Evolutionary conservation across 2,329 filamentous ascomycete species (phyloP), one percentile per base, ranked within the genome.

Genomic region (Fusarium buharicum): DNA sequence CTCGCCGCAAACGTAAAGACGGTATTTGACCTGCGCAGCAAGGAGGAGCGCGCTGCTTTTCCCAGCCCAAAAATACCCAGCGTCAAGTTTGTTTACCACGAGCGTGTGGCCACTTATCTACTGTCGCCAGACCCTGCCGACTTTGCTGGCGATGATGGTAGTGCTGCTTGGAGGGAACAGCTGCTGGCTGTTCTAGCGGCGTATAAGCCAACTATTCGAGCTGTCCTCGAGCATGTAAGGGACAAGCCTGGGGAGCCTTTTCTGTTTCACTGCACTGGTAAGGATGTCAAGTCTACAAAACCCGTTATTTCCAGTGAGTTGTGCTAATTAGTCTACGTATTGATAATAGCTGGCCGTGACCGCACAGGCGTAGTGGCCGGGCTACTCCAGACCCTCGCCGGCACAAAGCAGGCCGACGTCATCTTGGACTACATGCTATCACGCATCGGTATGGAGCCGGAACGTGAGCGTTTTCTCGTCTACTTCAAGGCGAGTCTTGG

Each of bases 261-360:
- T 55, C 59, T 85, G 43, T 80, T 86, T 36, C 84, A 86, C 68
- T 86, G 83, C 68, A 84, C 80, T 9, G 83, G 82, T 83, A 64
- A 64, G 77, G 18, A 20, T 14, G 9, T 14, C n/a, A 9, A 44
- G 5, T 7, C 20, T 33, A 24, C 18, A 18, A n/a, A 10, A 13
- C n/a, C 24, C 33, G 27, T 10, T 39, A 18, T 20, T 3, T 8
- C 20, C 12, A 10, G 27, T 2, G 17, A 43, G 18, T 20, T 37
- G 24, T 22, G 18, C 55, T 59, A 27, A 59, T 6, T 24, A n/a
- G n/a, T n/a, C n/a, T n/a, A 22, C 11, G 9, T 28, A 12, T 30
- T 39, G 9, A 37, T 17, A 28, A 20, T 13, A 84, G 83, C 82
- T 20, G 83, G 84, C 8, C 79, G 83, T 47, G 84, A 86, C 56